These are phyloP conservation scores for Articulospora tetracladia DNA, from an alignment of 495 filamentous ascomycete species.

Conservation along the genomic window DNA sequence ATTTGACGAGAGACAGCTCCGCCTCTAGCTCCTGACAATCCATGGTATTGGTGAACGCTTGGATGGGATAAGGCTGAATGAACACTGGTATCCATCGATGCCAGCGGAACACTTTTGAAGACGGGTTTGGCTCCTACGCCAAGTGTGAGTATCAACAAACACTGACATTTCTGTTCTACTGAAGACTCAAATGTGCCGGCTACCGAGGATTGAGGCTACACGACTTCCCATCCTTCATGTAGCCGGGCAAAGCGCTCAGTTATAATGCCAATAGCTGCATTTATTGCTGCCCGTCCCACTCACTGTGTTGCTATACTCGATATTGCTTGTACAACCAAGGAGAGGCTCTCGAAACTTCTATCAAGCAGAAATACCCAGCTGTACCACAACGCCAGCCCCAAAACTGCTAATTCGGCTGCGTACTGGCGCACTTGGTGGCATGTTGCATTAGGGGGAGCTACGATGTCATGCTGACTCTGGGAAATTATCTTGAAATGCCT, in stretches of 20 bases:
- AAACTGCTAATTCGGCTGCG: neutral
- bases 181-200: neutral
- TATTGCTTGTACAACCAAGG: neutral
- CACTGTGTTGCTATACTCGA: neutral
- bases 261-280: neutral
- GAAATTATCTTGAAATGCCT: neutral
- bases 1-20: slow-evolving; percentile 40
- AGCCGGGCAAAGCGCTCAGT: neutral
- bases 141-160: neutral
- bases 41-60: no score
- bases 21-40: no score
- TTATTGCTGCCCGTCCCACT: neutral
- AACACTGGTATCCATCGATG: no score
- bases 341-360: neutral
- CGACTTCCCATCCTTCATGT: neutral
- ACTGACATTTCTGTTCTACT: neutral
- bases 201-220: neutral
- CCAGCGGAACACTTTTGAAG: no score
- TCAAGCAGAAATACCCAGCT: neutral
- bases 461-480: neutral
- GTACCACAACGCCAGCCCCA: neutral
- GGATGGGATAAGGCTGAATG: no score
- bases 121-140: no score
- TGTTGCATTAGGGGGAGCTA: neutral
- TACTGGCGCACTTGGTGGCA: neutral